Conservation (phyloP, 2,329 filamentous ascomycete genomes). For the Fusarium armeniacum region DNA sequence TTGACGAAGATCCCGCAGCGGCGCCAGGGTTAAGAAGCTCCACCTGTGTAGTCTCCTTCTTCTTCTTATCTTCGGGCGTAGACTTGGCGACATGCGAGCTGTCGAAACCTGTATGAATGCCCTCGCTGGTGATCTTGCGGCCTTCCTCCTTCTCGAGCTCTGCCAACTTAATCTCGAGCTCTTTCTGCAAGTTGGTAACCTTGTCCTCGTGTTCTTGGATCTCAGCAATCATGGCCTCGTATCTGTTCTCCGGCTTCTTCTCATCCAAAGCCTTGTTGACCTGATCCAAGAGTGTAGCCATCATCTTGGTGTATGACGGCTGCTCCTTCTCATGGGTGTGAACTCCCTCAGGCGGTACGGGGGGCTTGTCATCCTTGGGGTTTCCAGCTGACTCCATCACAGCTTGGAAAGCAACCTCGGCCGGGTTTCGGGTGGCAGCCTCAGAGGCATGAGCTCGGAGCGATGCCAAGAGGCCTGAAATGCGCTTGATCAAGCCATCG, state of each 20-base stretch:
- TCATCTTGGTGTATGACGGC: conserved; percentile 95
- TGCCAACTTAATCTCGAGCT: conserved; percentile 80
- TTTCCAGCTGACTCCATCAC: conserved; percentile 86
- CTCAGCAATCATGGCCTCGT: conserved; percentile 82
- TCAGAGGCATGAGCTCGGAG: conserved; percentile 81
- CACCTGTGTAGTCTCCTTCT: conserved; percentile 67
- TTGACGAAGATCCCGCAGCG: conserved; percentile 36
- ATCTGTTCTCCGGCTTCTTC: conserved; percentile 77
- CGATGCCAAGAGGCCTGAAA: conserved; percentile 81
- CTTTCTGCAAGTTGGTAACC: conserved; percentile 81
- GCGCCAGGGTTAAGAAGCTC: conserved; percentile 83
- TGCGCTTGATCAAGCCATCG: conserved; percentile 87
- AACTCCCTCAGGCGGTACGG: conserved; percentile 81
- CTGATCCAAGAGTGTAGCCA: conserved; percentile 94
- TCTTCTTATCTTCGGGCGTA: conserved; percentile 61
- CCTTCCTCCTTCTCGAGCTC: conserved; percentile 87
- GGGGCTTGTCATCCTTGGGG: conserved; percentile 80
- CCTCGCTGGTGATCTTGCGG: conserved; percentile 94
- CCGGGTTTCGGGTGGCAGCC: conserved; percentile 74
- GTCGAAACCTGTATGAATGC: conserved; percentile 90
- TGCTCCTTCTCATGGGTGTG: conserved; percentile 80
- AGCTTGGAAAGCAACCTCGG: conserved; percentile 88
- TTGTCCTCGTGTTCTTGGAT: conserved; percentile 82
- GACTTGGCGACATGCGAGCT: conserved; percentile 83
- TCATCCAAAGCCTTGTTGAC: conserved; percentile 88